Base-by-base conservation (phyloP, 2,329 filamentous ascomycete species). In the Fusarium foetens region DNA sequence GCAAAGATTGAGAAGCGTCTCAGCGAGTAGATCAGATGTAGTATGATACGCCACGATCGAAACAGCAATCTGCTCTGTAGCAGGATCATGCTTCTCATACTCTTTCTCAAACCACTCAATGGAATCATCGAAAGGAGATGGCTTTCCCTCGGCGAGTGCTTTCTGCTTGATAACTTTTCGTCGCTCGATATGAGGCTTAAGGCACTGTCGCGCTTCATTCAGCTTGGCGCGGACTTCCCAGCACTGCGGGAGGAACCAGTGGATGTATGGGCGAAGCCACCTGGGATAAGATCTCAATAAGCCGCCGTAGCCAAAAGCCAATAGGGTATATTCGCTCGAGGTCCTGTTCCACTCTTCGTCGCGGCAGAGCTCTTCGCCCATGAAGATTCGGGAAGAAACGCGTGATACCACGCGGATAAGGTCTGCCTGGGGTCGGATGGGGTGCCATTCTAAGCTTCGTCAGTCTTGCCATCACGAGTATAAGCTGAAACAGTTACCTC, bases 41-140 rank as follows among this genome's bases (percentile, higher is more conserved):
- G 87, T 89, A 76, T 89, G 87, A 31, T 88, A 87, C 8, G 86
- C 84, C 2, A 86, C 87, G 41, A 87, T 83, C 1, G 82, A 80
- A 31, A 80, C 76, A 2, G 52, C 43, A 6, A 78, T 58, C 42
- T 78, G 76, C 2, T 62, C 57, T 1, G 55, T 29, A 3, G 58
- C 70, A 0, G 70, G 51, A 7, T 77, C 73, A 19, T 70, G 64
- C 8, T 67, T 61, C 11, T 86, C 48, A 2, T 86, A 46, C 82
- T 80, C 16, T 81, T 79, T 60, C 1, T 89, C 87, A 59, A 84
- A 81, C 88, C 88, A 90, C 11, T 84, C 87, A 43, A 90, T 79
- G 66, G 86, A 86, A 77, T 89, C 87, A 36, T 13, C 63, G 70
- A 43, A 46, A 12, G 39, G 27, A 14, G 25, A 25, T 1, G 25